Evolutionary conservation across 2,329 filamentous ascomycete species (phyloP).

Genomic region (Sphaceloma murrayae): DNA sequence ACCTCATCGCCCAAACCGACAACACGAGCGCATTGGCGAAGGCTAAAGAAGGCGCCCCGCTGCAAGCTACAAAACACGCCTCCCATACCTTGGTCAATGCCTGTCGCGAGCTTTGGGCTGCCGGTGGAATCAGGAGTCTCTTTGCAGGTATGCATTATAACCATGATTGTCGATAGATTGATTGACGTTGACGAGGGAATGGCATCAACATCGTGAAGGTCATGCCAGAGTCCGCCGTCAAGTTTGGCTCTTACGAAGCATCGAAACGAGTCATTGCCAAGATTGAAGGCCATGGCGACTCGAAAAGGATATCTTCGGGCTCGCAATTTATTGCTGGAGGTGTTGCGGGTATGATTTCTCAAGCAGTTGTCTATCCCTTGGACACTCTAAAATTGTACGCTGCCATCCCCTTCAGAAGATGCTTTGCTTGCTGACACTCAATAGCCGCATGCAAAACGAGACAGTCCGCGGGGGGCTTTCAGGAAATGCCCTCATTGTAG

Average conservation of each 20-base stretch:
- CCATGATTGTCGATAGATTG: background rate
- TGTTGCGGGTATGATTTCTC: constrained; percentile 84
- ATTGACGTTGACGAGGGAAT: constrained; percentile 54
- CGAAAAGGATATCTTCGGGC: constrained; percentile 65
- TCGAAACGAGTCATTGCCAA: constrained; percentile 75
- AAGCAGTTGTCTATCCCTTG: constrained; percentile 90
- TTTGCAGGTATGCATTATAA: constrained; percentile 64
- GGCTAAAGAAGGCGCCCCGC: constrained; percentile 58
- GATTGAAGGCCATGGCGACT: constrained; percentile 79
- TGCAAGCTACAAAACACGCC: constrained; percentile 56
- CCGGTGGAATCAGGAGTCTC: constrained; percentile 77
- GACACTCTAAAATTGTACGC: constrained; percentile 68
- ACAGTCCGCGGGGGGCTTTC: constrained; percentile 76
- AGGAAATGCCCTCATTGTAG: constrained; percentile 71
- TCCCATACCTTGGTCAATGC: constrained; percentile 63
- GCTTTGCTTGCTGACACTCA: constrained; percentile 18
- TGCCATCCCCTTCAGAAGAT: background rate
- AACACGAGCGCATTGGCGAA: constrained; percentile 52
- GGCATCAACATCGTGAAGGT: constrained; percentile 95
- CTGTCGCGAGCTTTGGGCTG: constrained; percentile 67
- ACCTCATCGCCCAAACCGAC: constrained; percentile 83
- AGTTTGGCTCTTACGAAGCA: constrained; percentile 92
- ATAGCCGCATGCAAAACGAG: constrained; percentile 79
- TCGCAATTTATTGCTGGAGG: constrained; percentile 90
- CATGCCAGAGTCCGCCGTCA: constrained; percentile 97